Evolutionary conservation across 768 basidiomycete genomes (phyloP).

Genomic region (Mycena chlorophos): DNA sequence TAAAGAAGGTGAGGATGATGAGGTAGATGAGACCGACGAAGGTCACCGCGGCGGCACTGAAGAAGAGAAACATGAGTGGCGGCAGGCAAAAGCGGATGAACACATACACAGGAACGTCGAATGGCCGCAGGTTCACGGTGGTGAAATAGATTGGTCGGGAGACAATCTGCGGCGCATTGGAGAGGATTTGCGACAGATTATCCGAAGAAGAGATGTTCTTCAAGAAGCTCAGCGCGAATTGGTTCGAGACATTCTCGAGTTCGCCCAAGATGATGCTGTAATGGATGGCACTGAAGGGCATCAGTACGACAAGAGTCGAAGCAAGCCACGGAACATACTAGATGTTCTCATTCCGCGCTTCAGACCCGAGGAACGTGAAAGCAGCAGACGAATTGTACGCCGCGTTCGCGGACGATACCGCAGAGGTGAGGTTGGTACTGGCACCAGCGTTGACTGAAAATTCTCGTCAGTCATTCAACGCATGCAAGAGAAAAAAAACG

Average conservation of each 20-base stretch:
- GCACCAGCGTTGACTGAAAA: background rate
- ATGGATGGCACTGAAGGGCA: background rate
- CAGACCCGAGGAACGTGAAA: background rate
- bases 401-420: background rate
- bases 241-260: conserved; percentile 23
- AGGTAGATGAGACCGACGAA: conserved; percentile 38
- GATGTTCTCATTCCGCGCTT: background rate
- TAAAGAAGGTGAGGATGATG: conserved; percentile 23
- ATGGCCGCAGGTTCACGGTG: conserved; percentile 44
- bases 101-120: conserved; percentile 48
- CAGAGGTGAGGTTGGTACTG: background rate
- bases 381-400: background rate
- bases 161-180: conserved; percentile 40
- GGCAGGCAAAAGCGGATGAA: conserved; percentile 30
- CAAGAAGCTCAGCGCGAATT: conserved; percentile 32
- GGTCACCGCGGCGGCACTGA: conserved; percentile 31
- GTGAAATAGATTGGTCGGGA: conserved; percentile 40
- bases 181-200: conserved; percentile 27
- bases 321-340: background rate
- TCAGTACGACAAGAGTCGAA: background rate
- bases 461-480: background rate
- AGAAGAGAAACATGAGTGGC: conserved; percentile 31
- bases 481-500: background rate
- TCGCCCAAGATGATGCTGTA: background rate
- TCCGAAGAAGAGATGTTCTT: conserved; percentile 14